phyloP scores from a whole-genome alignment of 2,329 filamentous ascomycete species.

The Endoconidiophora laricicola region DNA sequence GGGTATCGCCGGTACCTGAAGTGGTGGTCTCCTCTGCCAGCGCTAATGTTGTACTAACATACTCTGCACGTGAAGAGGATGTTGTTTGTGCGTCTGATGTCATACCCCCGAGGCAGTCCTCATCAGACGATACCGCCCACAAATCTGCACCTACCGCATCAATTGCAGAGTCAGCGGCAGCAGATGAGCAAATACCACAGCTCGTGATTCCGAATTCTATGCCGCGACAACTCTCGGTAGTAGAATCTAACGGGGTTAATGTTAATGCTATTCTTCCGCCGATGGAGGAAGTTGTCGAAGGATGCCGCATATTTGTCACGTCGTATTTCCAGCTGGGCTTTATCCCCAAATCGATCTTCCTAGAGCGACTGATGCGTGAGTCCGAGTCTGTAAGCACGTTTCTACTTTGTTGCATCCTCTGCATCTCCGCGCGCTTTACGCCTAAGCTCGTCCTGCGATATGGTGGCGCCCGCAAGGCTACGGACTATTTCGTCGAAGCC shows the following conservation, averaged over 20 bases:
- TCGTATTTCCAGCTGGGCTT: constrained; percentile 21
- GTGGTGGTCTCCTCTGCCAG: not conserved
- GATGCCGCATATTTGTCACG: constrained; percentile 17
- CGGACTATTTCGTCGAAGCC: constrained; percentile 17
- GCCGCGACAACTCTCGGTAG: not conserved
- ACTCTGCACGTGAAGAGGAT: too few relatives aligned
- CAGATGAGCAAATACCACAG: not conserved
- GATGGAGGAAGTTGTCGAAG: constrained; percentile 18
- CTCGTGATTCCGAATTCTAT: too few relatives aligned
- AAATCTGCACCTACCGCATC: not conserved
- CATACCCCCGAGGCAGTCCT: not conserved
- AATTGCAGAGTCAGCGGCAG: not conserved
- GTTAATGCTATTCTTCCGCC: constrained; percentile 14
- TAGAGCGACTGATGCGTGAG: constrained; percentile 16
- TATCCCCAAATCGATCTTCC: constrained; percentile 20
- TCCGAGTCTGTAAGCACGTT: constrained; percentile 17
- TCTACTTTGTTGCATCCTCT: constrained; percentile 19
- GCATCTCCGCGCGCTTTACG: constrained; percentile 20
- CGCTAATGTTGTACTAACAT: not conserved
- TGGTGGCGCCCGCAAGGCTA: constrained; percentile 16
- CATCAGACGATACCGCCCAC: not conserved
- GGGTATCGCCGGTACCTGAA: too few relatives aligned
- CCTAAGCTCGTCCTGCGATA: constrained; percentile 17
- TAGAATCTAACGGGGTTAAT: not conserved
- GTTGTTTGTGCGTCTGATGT: too few relatives aligned